Evolutionary conservation across 1,284 basidiomycete genomes (phyloP).

Genomic region (Tilletia indica): DNA sequence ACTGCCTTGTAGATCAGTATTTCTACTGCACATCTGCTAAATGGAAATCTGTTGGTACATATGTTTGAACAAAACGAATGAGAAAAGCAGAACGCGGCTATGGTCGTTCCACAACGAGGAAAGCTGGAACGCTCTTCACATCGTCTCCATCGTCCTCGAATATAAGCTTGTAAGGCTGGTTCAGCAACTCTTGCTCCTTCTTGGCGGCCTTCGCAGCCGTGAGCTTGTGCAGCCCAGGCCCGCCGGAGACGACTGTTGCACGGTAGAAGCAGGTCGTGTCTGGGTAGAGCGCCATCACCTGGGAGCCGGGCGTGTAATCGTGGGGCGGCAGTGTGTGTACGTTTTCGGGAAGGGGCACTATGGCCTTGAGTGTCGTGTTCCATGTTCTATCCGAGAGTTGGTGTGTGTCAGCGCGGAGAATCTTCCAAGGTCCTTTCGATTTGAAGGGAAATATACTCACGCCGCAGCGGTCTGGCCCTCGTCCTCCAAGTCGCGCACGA

Average conservation of each 20-base stretch:
- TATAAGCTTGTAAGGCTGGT: slow-evolving; percentile 47
- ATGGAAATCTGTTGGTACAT: no score
- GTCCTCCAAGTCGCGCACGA: slow-evolving; percentile 41
- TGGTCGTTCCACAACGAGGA: slow-evolving; percentile 50
- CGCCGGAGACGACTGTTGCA: slow-evolving; percentile 50
- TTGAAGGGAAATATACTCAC: not conserved
- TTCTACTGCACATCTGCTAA: no score
- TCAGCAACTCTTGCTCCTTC: slow-evolving; percentile 42
- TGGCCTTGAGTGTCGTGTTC: slow-evolving; percentile 45
- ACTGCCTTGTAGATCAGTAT: not conserved
- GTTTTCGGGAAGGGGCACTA: slow-evolving; percentile 49
- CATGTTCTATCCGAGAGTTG: slow-evolving; percentile 20
- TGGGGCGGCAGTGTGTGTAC: slow-evolving; percentile 43
- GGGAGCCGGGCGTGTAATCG: slow-evolving; percentile 42
- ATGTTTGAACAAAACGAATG: no score
- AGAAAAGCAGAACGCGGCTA: not conserved
- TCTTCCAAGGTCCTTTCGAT: no score
- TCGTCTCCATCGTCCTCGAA: slow-evolving; percentile 54
- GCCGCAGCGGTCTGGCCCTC: slow-evolving; percentile 13
- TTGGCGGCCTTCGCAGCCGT: slow-evolving; percentile 27
- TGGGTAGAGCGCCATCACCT: slow-evolving; percentile 54
- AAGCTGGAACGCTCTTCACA: slow-evolving; percentile 48
- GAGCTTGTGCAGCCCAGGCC: slow-evolving; percentile 35
- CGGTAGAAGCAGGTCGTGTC: slow-evolving; percentile 56
- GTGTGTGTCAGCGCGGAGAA: no score